These are phyloP conservation scores for Serendipita vermifera DNA, from an alignment of 768 basidiomycete species.

Conservation along the genomic window DNA sequence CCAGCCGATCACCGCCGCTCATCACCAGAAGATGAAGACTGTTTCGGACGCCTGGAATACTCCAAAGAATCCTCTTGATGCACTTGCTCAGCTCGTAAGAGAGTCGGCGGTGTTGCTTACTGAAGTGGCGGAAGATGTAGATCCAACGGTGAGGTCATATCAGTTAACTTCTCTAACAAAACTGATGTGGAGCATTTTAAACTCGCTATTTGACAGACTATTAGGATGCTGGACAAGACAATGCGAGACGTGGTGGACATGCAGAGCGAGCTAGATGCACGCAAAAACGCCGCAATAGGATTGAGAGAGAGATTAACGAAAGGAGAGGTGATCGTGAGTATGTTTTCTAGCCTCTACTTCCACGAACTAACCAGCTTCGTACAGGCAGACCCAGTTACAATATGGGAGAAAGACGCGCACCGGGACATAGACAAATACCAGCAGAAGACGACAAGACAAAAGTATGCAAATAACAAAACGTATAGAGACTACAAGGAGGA, in stretches of 20 bases:
- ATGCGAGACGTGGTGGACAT: constrained; percentile 62
- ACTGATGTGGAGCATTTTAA: no score
- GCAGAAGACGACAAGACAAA: constrained; percentile 59
- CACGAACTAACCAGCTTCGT: not conserved
- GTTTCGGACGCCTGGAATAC: constrained; percentile 11
- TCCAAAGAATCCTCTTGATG: not conserved
- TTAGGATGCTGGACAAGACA: constrained; percentile 47
- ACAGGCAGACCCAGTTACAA: constrained; percentile 39
- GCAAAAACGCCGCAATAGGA: constrained; percentile 40
- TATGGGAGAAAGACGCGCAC: constrained; percentile 39
- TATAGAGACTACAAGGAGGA: constrained; percentile 51
- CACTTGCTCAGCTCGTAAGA: constrained; percentile 27
- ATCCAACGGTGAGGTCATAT: constrained; percentile 34
- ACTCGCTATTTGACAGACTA: no score
- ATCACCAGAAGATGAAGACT: constrained; percentile 9
- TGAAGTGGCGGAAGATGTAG: constrained; percentile 45
- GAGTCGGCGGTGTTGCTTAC: constrained; percentile 47
- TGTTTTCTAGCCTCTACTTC: constrained; percentile 4
- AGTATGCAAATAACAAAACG: constrained; percentile 48
- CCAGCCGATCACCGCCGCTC: not conserved
- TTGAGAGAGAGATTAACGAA: constrained; percentile 44
- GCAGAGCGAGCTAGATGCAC: constrained; percentile 43
- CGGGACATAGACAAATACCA: constrained; percentile 35
- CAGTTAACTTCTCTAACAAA: no score
- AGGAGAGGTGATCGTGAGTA: constrained; percentile 47